phyloP scores from a whole-genome alignment of 805 yeast species.

The Candida silvicultrix region DNA sequence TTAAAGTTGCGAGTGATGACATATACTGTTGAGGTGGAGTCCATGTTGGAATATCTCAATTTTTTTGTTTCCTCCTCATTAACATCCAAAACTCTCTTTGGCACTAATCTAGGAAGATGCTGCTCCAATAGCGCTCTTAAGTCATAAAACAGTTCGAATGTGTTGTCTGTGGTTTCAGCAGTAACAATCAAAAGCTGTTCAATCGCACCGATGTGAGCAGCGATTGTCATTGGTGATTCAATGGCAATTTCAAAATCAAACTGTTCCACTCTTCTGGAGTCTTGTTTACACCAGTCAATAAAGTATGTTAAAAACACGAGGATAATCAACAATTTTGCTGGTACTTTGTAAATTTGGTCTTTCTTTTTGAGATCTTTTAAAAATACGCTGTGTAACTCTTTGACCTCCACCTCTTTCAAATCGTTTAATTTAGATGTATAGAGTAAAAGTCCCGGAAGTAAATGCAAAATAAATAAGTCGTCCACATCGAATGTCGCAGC shows the following conservation, averaged over 20 bases:
- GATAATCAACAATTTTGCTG: constrained; percentile 41
- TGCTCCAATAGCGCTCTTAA: constrained; percentile 60
- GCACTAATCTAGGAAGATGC: constrained; percentile 52
- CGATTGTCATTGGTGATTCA: constrained; percentile 50
- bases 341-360: constrained; percentile 38
- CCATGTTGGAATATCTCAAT: constrained; percentile 21
- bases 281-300: constrained; percentile 61
- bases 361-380: constrained; percentile 30
- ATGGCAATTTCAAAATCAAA: constrained; percentile 52
- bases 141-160: constrained; percentile 50
- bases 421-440: constrained; percentile 34
- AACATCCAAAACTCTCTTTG: constrained; percentile 46
- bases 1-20: constrained; percentile 13
- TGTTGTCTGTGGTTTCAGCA: constrained; percentile 48
- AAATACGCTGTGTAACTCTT: constrained; percentile 30
- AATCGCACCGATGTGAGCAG: constrained; percentile 61
- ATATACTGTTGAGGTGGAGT: constrained; percentile 15
- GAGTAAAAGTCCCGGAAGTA: constrained; percentile 51
- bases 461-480: constrained; percentile 60
- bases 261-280: constrained; percentile 32
- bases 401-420: constrained; percentile 31
- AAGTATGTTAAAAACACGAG: constrained; percentile 51
- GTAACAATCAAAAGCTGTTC: constrained; percentile 59
- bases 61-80: constrained; percentile 35
- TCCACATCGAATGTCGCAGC: constrained; percentile 45